Evolutionary conservation across 371 early-diverging fungal genomes (phyloP).

Genomic region (Mortierella sp.): DNA sequence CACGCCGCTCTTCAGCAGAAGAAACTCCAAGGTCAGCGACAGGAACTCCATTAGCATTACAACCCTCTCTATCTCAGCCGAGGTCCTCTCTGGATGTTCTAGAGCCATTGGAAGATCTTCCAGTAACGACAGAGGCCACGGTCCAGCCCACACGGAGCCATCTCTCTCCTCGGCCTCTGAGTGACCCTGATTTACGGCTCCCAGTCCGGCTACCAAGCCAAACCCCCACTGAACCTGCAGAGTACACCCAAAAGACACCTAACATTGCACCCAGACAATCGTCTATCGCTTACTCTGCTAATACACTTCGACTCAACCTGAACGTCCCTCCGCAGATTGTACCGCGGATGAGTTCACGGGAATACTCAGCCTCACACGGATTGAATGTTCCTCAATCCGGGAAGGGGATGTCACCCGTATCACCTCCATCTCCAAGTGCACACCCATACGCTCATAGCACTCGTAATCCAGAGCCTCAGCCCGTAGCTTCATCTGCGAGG

Average conservation of each 20-base stretch:
- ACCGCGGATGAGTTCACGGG: conserved; percentile 54
- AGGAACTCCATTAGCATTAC: conserved; percentile 32
- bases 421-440: conserved; percentile 47
- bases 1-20: conserved; percentile 23
- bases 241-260: conserved; percentile 27
- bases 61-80: conserved; percentile 18
- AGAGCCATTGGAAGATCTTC: conserved; percentile 26
- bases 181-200: conserved; percentile 33
- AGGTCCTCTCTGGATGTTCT: conserved; percentile 33
- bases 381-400: conserved; percentile 50
- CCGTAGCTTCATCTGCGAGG: conserved; percentile 5
- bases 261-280: conserved; percentile 52
- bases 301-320: conserved; percentile 36
- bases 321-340: conserved; percentile 47
- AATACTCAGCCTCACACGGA: conserved; percentile 58
- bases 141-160: conserved; percentile 5
- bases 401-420: conserved; percentile 55
- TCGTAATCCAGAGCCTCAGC: conserved; percentile 18
- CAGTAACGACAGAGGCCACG: not conserved
- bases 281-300: conserved; percentile 51
- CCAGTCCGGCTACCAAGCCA: conserved; percentile 28
- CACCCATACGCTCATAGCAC: conserved; percentile 17
- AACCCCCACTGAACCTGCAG: conserved; percentile 23
- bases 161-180: conserved; percentile 29
- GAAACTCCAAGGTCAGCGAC: conserved; percentile 26